phyloP scores from a whole-genome alignment of 1,139 yeast species.

The Scheffersomyces illinoinensis region DNA sequence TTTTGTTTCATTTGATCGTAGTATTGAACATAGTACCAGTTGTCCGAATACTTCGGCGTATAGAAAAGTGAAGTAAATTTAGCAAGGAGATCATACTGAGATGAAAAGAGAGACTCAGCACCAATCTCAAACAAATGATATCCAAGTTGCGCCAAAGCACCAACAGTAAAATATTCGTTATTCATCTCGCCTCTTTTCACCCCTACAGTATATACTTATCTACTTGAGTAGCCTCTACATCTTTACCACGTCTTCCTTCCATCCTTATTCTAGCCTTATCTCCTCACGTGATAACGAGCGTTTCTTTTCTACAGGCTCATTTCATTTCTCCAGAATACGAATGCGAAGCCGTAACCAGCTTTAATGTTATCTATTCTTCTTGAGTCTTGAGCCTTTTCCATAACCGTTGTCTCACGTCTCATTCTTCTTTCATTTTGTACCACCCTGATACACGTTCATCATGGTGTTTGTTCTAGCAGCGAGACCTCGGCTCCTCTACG shows the following conservation, averaged over 20 bases:
- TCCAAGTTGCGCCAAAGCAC: too few relatives aligned
- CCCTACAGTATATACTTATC: too few relatives aligned
- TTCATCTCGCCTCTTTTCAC: too few relatives aligned
- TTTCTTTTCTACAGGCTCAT: background rate
- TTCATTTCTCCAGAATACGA: background rate
- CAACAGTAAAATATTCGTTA: too few relatives aligned
- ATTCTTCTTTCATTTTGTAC: background rate
- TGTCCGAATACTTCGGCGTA: too few relatives aligned
- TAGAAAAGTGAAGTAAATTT: too few relatives aligned
- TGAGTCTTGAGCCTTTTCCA: background rate
- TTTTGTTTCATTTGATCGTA: too few relatives aligned
- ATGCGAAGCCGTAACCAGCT: background rate
- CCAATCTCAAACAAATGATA: too few relatives aligned
- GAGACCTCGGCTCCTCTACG: conserved; percentile 30
- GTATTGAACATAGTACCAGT: too few relatives aligned
- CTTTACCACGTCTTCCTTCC: background rate
- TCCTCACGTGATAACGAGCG: conserved; percentile 6
- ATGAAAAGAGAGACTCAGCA: too few relatives aligned
- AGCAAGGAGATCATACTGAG: too few relatives aligned
- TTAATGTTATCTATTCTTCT: background rate
- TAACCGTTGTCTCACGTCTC: background rate
- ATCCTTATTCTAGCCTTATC: background rate
- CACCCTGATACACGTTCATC: background rate
- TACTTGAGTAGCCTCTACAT: background rate
- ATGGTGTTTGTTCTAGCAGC: conserved; percentile 35